Conservation (phyloP, 2,329 filamentous ascomycete genomes). For the Coleophoma cylindrospora region DNA sequence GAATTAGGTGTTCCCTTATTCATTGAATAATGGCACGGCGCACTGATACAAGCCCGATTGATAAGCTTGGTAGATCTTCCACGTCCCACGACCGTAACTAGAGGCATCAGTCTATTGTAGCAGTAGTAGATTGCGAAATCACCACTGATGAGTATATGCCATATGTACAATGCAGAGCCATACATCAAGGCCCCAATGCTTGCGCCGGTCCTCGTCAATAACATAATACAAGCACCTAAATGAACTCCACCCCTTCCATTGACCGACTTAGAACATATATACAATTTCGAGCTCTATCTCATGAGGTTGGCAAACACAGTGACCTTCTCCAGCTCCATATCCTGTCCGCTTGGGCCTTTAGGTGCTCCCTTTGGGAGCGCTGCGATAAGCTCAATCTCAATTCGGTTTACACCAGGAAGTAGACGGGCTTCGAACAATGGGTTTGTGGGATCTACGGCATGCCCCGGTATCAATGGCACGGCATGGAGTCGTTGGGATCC, state of each 20-base stretch:
- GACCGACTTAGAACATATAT: constrained; percentile 1
- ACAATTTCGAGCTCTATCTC: constrained; percentile 30
- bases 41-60: no score
- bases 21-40: no score
- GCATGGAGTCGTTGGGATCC: constrained; percentile 55
- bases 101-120: no score
- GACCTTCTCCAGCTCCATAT: constrained; percentile 73
- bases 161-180: no score
- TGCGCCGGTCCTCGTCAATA: not conserved
- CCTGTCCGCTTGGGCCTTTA: constrained; percentile 50
- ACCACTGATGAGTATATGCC: no score
- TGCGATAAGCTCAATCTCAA: constrained; percentile 75
- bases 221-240: not conserved
- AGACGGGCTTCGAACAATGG: constrained; percentile 74
- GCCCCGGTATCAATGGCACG: constrained; percentile 45
- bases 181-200: no score
- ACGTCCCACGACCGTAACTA: no score
- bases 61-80: no score
- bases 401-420: constrained; percentile 66
- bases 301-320: constrained; percentile 70
- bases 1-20: no score
- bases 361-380: constrained; percentile 55
- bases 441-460: constrained; percentile 47
- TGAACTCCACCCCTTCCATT: not conserved
- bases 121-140: no score